phyloP scores from a whole-genome alignment of 1,284 basidiomycete species.

The Ceratobasidium sp. region DNA sequence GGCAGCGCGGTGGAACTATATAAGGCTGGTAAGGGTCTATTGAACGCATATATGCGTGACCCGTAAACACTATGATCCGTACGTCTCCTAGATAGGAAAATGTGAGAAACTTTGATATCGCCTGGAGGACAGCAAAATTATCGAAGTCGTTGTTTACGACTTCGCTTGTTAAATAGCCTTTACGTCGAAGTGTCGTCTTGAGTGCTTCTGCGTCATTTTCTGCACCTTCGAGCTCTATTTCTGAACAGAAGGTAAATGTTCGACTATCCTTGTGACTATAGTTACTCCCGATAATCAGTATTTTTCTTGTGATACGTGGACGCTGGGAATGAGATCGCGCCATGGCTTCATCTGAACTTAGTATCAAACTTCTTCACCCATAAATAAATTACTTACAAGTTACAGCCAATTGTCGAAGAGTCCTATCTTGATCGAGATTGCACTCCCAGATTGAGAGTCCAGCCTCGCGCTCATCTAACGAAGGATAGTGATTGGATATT shows the following conservation, averaged over 20 bases:
- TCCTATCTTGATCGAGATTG: background rate
- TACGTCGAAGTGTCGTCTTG: background rate
- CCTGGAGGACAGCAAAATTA: background rate
- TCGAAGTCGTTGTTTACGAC: constrained; percentile 9
- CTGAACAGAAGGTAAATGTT: background rate
- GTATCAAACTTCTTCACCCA: background rate
- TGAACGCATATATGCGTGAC: background rate
- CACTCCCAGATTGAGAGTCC: background rate
- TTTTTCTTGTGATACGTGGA: background rate
- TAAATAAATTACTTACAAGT: background rate
- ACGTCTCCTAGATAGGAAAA: constrained; percentile 12
- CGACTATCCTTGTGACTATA: background rate
- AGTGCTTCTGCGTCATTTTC: constrained; percentile 18
- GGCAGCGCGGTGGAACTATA: constrained; percentile 12
- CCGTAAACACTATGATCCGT: constrained; percentile 24
- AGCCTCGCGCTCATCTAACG: background rate
- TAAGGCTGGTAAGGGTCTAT: background rate
- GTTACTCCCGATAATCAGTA: constrained; percentile 23
- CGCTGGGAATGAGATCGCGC: background rate
- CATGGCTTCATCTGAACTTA: background rate
- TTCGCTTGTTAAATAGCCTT: background rate
- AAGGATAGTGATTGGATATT: background rate
- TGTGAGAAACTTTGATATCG: background rate
- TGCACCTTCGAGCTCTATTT: background rate
- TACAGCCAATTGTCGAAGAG: background rate